These are phyloP conservation scores for Magnusiomyces ingens DNA, from an alignment of 1,139 yeast genomes.

Conservation along the genomic window DNA sequence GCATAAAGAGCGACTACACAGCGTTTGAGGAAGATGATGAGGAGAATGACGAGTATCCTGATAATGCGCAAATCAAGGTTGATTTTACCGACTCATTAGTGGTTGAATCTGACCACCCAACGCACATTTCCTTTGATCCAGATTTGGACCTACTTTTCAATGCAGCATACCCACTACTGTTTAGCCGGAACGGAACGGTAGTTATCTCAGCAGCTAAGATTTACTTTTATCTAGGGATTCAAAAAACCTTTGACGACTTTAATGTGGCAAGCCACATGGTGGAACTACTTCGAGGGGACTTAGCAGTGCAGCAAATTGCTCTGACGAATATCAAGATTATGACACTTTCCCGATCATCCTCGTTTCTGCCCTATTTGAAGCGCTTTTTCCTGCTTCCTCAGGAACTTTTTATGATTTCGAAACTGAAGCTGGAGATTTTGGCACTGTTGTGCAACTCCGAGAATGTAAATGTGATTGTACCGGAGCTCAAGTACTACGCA, in stretches of 20 bases:
- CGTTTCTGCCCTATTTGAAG: slow-evolving; percentile 44
- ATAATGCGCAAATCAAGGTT: neutral
- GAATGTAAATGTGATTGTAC: slow-evolving; percentile 48
- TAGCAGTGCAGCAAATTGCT: slow-evolving; percentile 31
- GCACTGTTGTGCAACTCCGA: slow-evolving; percentile 49
- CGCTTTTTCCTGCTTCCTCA: slow-evolving; percentile 55
- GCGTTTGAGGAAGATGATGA: slow-evolving; percentile 18
- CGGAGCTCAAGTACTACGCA: slow-evolving; percentile 64
- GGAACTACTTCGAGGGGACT: slow-evolving; percentile 36
- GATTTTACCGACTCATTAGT: neutral
- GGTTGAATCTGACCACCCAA: slow-evolving; percentile 9
- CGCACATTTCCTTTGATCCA: slow-evolving; percentile 37
- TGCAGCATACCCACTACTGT: slow-evolving; percentile 41
- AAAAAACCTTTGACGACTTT: slow-evolving; percentile 42
- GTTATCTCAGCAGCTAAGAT: slow-evolving; percentile 56
- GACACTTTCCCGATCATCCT: slow-evolving; percentile 37
- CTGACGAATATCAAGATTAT: slow-evolving; percentile 30
- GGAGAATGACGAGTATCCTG: slow-evolving; percentile 9
- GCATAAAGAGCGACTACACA: slow-evolving; percentile 11
- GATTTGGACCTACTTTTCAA: slow-evolving; percentile 53
- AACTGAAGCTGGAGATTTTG: slow-evolving; percentile 57
- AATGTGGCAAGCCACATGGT: slow-evolving; percentile 47
- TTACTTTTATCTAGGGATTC: slow-evolving; percentile 48
- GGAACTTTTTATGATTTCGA: slow-evolving; percentile 45
- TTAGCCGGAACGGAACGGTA: slow-evolving; percentile 53